Conservation (phyloP, 2,329 filamentous ascomycete species). For the Pseudogymnoascus sp. region DNA sequence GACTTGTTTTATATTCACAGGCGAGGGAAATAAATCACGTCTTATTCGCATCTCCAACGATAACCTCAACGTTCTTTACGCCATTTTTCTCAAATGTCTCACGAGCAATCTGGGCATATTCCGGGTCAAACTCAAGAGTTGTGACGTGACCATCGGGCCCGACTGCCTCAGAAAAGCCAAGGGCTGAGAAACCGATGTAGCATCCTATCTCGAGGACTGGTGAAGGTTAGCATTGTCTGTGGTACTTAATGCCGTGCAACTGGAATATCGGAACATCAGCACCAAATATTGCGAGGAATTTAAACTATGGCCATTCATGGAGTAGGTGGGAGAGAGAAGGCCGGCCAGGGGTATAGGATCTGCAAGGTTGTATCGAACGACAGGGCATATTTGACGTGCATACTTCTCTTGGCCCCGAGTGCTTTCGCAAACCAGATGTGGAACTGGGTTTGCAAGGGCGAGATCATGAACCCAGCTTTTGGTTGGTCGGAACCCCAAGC, state of each 20-base stretch:
- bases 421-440: conserved; percentile 21
- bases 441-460: conserved; percentile 21
- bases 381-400: neutral
- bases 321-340: neutral
- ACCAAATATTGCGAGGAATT: neutral
- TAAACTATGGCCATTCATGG: neutral
- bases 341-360: neutral
- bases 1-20: neutral
- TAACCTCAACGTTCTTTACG: conserved; percentile 38
- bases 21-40: conserved; percentile 31
- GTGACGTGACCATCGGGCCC: conserved; percentile 26
- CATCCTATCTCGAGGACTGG: conserved; percentile 26
- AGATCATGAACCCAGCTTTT: conserved; percentile 22
- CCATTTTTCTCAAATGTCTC: conserved; percentile 33
- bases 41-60: conserved; percentile 39
- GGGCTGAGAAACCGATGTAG: conserved; percentile 25
- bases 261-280: neutral
- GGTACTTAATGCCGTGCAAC: neutral
- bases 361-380: neutral
- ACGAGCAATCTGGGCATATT: conserved; percentile 36
- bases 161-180: conserved; percentile 23
- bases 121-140: conserved; percentile 37
- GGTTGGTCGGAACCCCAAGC: conserved; percentile 22
- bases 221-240: neutral
- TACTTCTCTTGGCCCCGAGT: conserved; percentile 22